These are phyloP conservation scores for Penicillium paxilli DNA, from an alignment of 495 filamentous ascomycete genomes.

Conservation along the genomic window DNA sequence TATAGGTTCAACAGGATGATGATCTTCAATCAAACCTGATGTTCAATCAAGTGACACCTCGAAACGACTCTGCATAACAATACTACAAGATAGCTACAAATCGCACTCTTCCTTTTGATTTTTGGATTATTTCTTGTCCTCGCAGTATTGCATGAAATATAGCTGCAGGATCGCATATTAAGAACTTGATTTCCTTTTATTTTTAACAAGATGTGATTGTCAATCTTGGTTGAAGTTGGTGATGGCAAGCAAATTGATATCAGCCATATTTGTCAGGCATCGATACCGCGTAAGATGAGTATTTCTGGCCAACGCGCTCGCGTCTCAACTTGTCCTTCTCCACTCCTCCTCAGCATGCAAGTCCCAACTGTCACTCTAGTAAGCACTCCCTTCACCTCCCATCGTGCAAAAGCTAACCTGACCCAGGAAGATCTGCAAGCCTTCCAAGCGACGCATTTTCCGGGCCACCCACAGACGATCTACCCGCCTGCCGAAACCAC, in stretches of 20 bases:
- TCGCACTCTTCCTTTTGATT: too few relatives aligned
- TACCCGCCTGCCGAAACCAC: not conserved
- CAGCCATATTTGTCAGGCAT: not conserved
- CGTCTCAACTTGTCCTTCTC: constrained; percentile 5
- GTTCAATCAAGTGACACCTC: too few relatives aligned
- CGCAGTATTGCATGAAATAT: too few relatives aligned
- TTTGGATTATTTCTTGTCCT: too few relatives aligned
- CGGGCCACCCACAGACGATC: constrained; percentile 19
- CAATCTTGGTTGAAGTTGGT: not conserved
- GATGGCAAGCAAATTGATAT: not conserved
- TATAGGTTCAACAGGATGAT: too few relatives aligned
- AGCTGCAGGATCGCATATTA: too few relatives aligned
- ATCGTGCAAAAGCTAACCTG: not conserved
- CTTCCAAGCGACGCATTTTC: constrained; percentile 70
- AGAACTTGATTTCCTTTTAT: too few relatives aligned
- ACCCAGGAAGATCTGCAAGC: constrained; percentile 67
- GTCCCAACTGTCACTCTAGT: constrained; percentile 55
- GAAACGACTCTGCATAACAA: too few relatives aligned
- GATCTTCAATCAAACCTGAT: too few relatives aligned
- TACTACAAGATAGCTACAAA: too few relatives aligned
- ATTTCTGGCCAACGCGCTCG: constrained; percentile 1
- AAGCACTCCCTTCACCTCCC: constrained; percentile 14
- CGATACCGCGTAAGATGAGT: not conserved
- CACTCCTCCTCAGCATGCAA: constrained; percentile 14
- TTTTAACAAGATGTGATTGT: too few relatives aligned